Percentiles rank a stretch among this genome's conserved stretches.
These are phyloP conservation scores for Solanum ossicruentum DNA, from an alignment of 257 asterid genomes.

Conservation along the genomic window DNA sequence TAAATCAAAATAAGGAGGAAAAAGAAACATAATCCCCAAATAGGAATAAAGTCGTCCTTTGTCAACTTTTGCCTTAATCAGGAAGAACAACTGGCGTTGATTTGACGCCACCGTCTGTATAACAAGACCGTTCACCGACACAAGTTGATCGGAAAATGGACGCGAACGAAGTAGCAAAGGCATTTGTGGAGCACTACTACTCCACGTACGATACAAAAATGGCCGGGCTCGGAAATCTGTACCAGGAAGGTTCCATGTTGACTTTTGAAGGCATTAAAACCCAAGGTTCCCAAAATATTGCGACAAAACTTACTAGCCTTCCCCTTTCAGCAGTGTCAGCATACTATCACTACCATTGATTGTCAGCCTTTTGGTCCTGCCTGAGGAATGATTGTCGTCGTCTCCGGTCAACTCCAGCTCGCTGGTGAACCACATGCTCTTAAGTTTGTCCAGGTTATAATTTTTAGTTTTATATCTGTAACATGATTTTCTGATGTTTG, in stretches of 20 bases:
- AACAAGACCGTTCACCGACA: no score
- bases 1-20: no score
- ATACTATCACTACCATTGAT: slow-evolving; percentile 35
- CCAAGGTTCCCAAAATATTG: slow-evolving; percentile 28
- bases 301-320: slow-evolving; percentile 21
- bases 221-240: slow-evolving; percentile 21
- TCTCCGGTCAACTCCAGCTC: slow-evolving; percentile 36
- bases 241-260: slow-evolving; percentile 39
- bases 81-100: no score
- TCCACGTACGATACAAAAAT: slow-evolving; percentile 32
- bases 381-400: slow-evolving; percentile 42
- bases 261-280: slow-evolving; percentile 43
- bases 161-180: slow-evolving; percentile 38
- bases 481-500: background rate
- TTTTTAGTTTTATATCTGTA: background rate
- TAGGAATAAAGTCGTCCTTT: no score
- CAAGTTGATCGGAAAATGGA: slow-evolving; percentile 16
- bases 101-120: no score
- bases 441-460: slow-evolving; percentile 23
- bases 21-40: no score
- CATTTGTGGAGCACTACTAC: slow-evolving; percentile 49
- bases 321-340: slow-evolving; percentile 50
- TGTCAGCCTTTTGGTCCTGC: slow-evolving; percentile 55
- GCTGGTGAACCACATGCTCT: slow-evolving; percentile 42
- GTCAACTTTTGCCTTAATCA: no score